These are phyloP conservation scores for Dendrostoma leiphaemia DNA, from an alignment of 2,329 filamentous ascomycete genomes.

Conservation along the genomic window DNA sequence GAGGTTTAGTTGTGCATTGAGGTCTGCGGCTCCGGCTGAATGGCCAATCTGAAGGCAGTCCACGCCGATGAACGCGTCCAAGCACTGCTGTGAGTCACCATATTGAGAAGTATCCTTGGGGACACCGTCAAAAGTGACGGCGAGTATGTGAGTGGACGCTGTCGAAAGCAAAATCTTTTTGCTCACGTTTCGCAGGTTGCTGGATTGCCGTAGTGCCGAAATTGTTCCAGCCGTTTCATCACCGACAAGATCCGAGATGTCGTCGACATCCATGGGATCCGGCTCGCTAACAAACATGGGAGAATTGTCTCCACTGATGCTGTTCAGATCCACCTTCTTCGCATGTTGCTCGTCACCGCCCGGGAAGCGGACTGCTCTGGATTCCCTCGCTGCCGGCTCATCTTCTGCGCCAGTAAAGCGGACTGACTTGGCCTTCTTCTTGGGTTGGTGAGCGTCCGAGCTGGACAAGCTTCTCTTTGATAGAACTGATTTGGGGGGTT, in stretches of 20 bases:
- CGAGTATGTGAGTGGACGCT: constrained; percentile 10
- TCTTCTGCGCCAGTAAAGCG: constrained; percentile 30
- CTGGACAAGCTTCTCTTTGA: constrained; percentile 7
- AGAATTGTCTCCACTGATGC: constrained; percentile 5
- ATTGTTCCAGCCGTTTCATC: too few species aligned
- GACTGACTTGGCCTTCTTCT: constrained; percentile 36
- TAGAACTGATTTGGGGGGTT: background rate
- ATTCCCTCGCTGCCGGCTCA: background rate
- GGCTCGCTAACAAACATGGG: constrained; percentile 23
- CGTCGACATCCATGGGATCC: constrained; percentile 24
- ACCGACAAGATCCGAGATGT: background rate
- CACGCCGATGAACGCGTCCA: constrained; percentile 22
- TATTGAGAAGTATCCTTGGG: constrained; percentile 17
- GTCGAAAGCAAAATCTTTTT: constrained; percentile 21
- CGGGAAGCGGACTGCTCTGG: constrained; percentile 1
- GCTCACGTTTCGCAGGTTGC: constrained; percentile 15
- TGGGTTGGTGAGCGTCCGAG: constrained; percentile 3
- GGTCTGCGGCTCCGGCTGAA: constrained; percentile 27
- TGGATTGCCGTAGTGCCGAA: too few species aligned
- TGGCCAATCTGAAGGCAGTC: constrained; percentile 29
- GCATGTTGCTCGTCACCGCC: background rate
- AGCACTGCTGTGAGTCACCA: constrained; percentile 20
- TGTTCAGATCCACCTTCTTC: background rate
- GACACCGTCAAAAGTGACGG: constrained; percentile 26
- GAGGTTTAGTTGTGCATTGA: constrained; percentile 19